Base-by-base conservation (phyloP, 2,329 filamentous ascomycete species). In the Coleophoma cylindrospora region DNA sequence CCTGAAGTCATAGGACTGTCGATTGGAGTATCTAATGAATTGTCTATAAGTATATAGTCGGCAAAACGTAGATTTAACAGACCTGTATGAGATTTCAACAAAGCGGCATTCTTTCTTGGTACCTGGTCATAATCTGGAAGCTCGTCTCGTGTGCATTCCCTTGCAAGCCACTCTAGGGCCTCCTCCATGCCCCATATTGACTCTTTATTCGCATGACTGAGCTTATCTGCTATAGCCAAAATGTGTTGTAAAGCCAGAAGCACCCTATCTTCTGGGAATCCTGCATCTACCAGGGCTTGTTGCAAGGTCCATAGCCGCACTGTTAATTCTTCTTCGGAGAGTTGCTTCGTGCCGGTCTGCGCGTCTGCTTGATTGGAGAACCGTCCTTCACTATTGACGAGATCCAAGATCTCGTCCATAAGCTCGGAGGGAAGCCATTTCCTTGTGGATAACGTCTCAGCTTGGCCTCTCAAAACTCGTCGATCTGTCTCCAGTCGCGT, bases 141-240 rank as follows among this genome's bases (percentile, higher is more conserved):
- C 59, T 91, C 85, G 1, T 83, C 79, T 54, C 76, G 71, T 13
- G 77, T 71, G 59, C 86, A 89, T 64, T 94, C 81, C 56, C 89
- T 74, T n/a, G 90, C 89, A 48, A 97, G 77, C 89, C 91, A 96
- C 60, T 96, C 89, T 17, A 99, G 67, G 22, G 88, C 84, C 68
- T 96, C 91, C 54, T 95, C 86, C 34, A 97, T 71, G 10, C 91
- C 91, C 88, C 90, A 95, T 13, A 91, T 79, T 40, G 77, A 76
- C 55, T 90, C 87, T 58, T 82, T 86, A 53, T 67, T 74, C 17
- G 72, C 70, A 11, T 72, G 62, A 3, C 75, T 71, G 49, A 86
- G 77, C 54, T 82, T 83, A 32, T 83, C 76, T 27, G 83, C 82
- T 56, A 87, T 84, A 40, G 84, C 76, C 49, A 91, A 68, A 41